Conservation (phyloP, 257 asterid species). For the Solanum pinnatisectum region DNA sequence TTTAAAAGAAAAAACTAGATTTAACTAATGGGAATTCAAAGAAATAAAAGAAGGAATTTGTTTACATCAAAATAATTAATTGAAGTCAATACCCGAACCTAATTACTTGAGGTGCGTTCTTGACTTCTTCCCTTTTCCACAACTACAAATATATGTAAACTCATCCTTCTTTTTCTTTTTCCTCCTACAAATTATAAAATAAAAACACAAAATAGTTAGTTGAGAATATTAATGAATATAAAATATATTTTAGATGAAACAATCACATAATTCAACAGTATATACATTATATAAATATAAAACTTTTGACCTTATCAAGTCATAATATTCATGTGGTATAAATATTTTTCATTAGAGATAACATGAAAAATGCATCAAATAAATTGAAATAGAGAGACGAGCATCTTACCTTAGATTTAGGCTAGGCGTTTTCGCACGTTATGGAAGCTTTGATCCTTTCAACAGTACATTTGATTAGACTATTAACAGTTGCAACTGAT, state of each 20-base stretch:
- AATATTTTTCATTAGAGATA: too few relatives aligned
- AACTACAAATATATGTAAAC: not conserved
- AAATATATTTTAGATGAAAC: not conserved
- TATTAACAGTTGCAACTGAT: constrained; percentile 46
- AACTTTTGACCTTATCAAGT: not conserved
- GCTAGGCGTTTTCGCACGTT: constrained; percentile 15
- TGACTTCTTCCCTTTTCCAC: constrained; percentile 21
- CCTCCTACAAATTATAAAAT: not conserved
- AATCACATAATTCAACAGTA: not conserved
- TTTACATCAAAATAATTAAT: not conserved
- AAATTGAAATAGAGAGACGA: not conserved
- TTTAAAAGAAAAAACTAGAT: too few relatives aligned
- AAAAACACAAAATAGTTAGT: not conserved
- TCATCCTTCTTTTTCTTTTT: not conserved
- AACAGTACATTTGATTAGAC: constrained; percentile 43
- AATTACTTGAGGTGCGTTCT: constrained; percentile 33
- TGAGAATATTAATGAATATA: not conserved
- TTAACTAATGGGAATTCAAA: not conserved
- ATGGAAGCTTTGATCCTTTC: constrained; percentile 45
- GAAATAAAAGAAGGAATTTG: not conserved
- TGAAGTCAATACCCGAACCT: constrained; percentile 81
- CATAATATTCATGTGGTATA: not conserved
- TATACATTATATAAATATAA: not conserved
- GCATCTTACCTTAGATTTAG: not conserved
- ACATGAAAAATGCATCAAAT: not conserved